Evolutionary conservation across 1,139 yeast species (phyloP).

Genomic region (Yamadazyma jaroonii): DNA sequence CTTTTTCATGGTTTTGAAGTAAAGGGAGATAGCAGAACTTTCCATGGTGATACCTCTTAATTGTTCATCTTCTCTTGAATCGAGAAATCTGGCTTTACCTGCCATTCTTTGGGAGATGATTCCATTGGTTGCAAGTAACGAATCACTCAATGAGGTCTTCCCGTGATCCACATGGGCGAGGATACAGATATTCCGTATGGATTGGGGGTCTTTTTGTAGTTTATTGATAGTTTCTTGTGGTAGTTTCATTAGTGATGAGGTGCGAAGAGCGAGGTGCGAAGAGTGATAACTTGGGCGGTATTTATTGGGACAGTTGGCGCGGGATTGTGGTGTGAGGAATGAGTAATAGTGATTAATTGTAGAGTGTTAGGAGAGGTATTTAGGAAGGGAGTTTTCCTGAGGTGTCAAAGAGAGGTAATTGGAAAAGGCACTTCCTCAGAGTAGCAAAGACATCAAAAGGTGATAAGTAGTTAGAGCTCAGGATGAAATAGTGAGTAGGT

Average conservation of each 20-base stretch:
- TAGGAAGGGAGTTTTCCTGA: too few species aligned
- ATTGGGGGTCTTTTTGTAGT: slow-evolving; percentile 66
- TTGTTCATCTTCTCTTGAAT: slow-evolving; percentile 95
- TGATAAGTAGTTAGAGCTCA: too few species aligned
- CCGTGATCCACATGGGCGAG: slow-evolving; percentile 99
- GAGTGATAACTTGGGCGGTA: too few species aligned
- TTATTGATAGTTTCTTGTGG: slow-evolving; percentile 62
- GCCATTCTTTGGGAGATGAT: slow-evolving; percentile 94
- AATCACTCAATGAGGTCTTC: slow-evolving; percentile 91
- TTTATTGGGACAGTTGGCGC: background rate
- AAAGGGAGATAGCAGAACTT: slow-evolving; percentile 85
- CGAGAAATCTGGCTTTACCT: slow-evolving; percentile 89
- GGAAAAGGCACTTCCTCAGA: too few species aligned
- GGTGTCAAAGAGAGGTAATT: too few species aligned
- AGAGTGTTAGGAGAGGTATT: too few species aligned
- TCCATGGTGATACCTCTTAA: slow-evolving; percentile 97
- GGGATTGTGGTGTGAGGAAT: too few species aligned
- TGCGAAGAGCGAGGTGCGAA: background rate
- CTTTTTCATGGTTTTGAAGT: slow-evolving; percentile 64
- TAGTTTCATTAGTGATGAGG: slow-evolving; percentile 36
- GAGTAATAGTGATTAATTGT: too few species aligned
- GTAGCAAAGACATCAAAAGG: too few species aligned
- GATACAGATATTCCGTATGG: slow-evolving; percentile 87
- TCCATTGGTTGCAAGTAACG: slow-evolving; percentile 91
- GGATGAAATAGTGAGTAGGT: too few species aligned